These are phyloP conservation scores for Backusella morwellensis DNA, from an alignment of 192 early-diverging fungal species.

Conservation along the genomic window DNA sequence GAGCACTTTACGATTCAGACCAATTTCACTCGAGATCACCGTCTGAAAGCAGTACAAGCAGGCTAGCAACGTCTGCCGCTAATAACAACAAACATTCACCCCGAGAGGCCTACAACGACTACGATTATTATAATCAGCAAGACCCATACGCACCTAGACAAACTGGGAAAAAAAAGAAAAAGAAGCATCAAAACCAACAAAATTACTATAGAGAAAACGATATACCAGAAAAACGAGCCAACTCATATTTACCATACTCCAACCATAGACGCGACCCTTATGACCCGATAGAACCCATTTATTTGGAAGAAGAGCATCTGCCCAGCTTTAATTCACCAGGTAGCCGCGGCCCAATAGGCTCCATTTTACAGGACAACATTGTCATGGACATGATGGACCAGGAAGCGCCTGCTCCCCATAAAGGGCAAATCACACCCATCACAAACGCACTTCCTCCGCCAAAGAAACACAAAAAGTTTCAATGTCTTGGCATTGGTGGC, in stretches of 20 bases:
- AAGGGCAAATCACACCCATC: background rate
- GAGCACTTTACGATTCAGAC: conserved; percentile 10
- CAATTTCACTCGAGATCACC: conserved; percentile 19
- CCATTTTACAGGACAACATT: conserved; percentile 29
- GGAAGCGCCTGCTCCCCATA: background rate
- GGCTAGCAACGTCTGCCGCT: background rate
- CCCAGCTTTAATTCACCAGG: conserved; percentile 21
- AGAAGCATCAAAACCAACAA: background rate
- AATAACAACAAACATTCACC: background rate
- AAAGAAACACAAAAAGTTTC: background rate
- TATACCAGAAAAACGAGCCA: background rate
- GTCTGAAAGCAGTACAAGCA: conserved; percentile 27
- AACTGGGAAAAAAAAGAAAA: background rate
- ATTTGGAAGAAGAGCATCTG: conserved; percentile 20
- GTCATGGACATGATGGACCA: conserved; percentile 25
- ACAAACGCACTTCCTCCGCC: background rate
- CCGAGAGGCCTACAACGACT: background rate
- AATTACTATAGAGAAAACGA: background rate
- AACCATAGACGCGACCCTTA: conserved; percentile 27
- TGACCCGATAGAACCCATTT: conserved; percentile 11
- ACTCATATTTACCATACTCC: conserved; percentile 29
- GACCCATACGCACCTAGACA: conserved; percentile 25
- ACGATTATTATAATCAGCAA: conserved; percentile 10
- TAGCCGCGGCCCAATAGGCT: conserved; percentile 16
- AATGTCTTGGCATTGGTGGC: background rate